A percentile compares a stretch with the other conserved stretches of the same genome.
These are phyloP conservation scores for Coniochaeta sp. DNA, from an alignment of 2,329 filamentous ascomycete species.

Conservation along the genomic window DNA sequence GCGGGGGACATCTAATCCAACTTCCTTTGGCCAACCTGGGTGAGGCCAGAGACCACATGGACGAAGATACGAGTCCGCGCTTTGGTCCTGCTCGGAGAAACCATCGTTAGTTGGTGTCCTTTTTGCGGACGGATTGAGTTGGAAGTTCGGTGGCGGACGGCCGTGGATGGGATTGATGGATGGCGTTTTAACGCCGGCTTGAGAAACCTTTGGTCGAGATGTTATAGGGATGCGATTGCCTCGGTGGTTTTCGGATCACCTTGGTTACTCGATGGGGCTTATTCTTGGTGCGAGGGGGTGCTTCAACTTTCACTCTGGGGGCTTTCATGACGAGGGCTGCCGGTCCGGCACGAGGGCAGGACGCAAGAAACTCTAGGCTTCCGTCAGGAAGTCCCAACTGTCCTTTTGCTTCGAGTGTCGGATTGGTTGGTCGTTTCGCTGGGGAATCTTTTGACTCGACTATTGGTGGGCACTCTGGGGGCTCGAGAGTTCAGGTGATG, in stretches of 20 bases:
- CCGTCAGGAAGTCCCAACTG: conserved; percentile 27
- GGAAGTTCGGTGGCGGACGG: conserved; percentile 31
- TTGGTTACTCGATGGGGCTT: conserved; percentile 99
- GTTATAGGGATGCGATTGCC: conserved; percentile 98
- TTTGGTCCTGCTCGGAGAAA: conserved; percentile 20
- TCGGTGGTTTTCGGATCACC: conserved; percentile 20
- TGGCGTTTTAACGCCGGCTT: conserved; percentile 45
- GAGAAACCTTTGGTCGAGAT: conserved; percentile 81
- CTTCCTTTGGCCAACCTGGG: conserved; percentile 13
- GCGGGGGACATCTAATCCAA: conserved; percentile 8
- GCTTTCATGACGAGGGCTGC: conserved; percentile 6
- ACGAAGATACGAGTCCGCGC: conserved; percentile 88
- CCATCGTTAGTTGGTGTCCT: not conserved
- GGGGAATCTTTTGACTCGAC: too few species aligned
- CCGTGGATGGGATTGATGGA: conserved; percentile 29
- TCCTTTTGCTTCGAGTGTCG: conserved; percentile 5
- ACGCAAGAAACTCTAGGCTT: conserved; percentile 22
- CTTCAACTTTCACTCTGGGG: conserved; percentile 28
- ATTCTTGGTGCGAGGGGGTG: conserved; percentile 97
- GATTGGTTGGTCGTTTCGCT: conserved; percentile 14
- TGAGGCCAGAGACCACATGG: conserved; percentile 49
- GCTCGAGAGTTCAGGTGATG: conserved; percentile 72
- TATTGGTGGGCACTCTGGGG: too few species aligned
- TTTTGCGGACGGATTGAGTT: conserved; percentile 6
- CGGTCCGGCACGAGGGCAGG: not conserved